Evolutionary conservation across 169 alveolate species (phyloP), one percentile per base, ranked within the genome.

Genomic region (Plasmodium relictum): DNA sequence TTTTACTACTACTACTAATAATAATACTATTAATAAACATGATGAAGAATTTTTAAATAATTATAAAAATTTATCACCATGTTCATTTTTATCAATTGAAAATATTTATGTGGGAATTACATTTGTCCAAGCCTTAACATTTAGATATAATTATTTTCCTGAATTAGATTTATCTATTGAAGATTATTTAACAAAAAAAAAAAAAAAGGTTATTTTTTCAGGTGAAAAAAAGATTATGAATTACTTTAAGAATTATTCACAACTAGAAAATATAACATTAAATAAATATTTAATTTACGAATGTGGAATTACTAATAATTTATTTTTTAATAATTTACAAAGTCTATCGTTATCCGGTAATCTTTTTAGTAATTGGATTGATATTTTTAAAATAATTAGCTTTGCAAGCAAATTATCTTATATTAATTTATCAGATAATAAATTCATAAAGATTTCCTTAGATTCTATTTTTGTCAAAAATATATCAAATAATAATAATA

Each of bases 31-130:
- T 54, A n/a, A 54, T n/a, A 54, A 18, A 54, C 22, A 54, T 41
- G 9, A 12, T 22, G 37, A 12, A 48, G 50, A 39, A 71, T 22
- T 59, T 45, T 7, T 39, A 59, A 14, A 26, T 48, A 6, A 31
- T 3, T 58, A 74, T 52, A 41, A 22, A 6, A 14, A 42, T 37
- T 26, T 56, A 1, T 58, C 26, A 44, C 91, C 85, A 12, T 83
- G 91, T 63, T 83, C 91, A 14, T 83, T 83, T 31, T 10, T 83
- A 61, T 42, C 91, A n/a, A 10, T 83, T 16, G 72, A 83, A 20
- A 83, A 83, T 54, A 52, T 83, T 66, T 83, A 83, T 73, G 66
- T 83, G 12, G 91, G 91, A 31, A 66, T 83, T 6, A 83, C 91
- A 14, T 83, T 83, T 8, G 39, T 68, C 9, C 91, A 83, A 68